phyloP scores from a whole-genome alignment of 2,329 filamentous ascomycete genomes.

The Rhynchosporium secalis region DNA sequence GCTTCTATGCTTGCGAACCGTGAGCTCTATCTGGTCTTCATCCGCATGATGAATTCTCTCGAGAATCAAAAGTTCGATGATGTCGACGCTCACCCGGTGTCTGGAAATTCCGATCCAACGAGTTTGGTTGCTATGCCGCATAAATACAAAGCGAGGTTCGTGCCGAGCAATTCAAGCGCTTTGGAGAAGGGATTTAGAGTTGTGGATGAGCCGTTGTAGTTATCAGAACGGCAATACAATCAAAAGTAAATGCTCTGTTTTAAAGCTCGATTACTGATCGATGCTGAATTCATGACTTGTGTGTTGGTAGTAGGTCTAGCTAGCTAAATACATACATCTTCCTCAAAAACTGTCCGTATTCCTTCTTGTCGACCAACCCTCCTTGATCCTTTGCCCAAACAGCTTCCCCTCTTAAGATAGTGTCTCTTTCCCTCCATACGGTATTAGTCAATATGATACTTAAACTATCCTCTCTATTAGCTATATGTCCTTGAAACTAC shows the following conservation, averaged over 20 bases:
- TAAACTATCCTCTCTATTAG: slow-evolving; percentile 46
- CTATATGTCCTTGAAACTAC: neutral
- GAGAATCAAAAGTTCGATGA: slow-evolving; percentile 55
- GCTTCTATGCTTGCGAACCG: slow-evolving; percentile 63
- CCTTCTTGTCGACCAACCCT: slow-evolving; percentile 50
- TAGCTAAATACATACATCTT: slow-evolving; percentile 35
- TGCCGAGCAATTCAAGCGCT: slow-evolving; percentile 52
- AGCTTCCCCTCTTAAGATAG: slow-evolving; percentile 57
- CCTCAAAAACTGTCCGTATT: slow-evolving; percentile 51
- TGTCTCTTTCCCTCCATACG: slow-evolving; percentile 57
- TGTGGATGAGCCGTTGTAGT: slow-evolving; percentile 15
- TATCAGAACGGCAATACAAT: too few relatives aligned
- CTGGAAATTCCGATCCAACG: slow-evolving; percentile 60
- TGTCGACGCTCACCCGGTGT: slow-evolving; percentile 59
- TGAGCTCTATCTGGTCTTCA: slow-evolving; percentile 64
- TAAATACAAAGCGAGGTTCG: slow-evolving; percentile 58
- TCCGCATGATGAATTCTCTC: slow-evolving; percentile 62
- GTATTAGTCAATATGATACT: slow-evolving; percentile 65
- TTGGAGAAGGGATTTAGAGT: slow-evolving; percentile 42
- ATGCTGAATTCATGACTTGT: too few relatives aligned
- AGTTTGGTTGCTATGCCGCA: slow-evolving; percentile 62
- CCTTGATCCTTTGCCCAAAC: slow-evolving; percentile 58
- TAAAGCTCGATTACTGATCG: too few relatives aligned
- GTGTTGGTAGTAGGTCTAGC: too few relatives aligned
- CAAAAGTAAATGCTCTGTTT: too few relatives aligned